Base-by-base conservation (phyloP, 2,329 filamentous ascomycete species). In the Pestalotiopsis sp. region DNA sequence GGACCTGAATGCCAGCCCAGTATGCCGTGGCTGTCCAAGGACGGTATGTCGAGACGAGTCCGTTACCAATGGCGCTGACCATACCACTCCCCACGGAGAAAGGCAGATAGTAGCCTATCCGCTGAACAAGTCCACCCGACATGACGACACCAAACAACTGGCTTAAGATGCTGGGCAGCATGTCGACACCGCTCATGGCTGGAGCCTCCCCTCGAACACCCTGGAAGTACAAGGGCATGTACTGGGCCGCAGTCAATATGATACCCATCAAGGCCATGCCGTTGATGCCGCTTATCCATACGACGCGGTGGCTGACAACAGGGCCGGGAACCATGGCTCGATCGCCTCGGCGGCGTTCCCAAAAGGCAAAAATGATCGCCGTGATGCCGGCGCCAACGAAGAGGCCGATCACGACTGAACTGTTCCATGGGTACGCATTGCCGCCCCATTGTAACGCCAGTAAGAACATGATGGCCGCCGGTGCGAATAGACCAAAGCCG, bases 111-210 rank as follows among this genome's bases (percentile, higher is more conserved):
- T 77, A 77, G 4, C 77, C 76, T 13, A 78, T 7, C 58, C 25
- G 67, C 65, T 66, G 49, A 77, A 77, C 67, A 45, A 77, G 52
- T 5, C 23, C 68, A 17, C 77, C 77, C 1, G 74, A 74, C 4
- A 89, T 81, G 59, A 92, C 88, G 0, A 89, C 84, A 58, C 91
- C 90, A 0, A 89, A 85, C n/a, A 92, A 41, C 13, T 76, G 72
- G 77, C 76, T 74, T 39, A 74, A 23, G 31, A 75, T 77, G 52
- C 74, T 74, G 1, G 78, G 77, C 61, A 80, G 69, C 72, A 79
- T 71, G 64, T 78, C 76, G 4, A 80, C 74, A 39, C 77, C 78
- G 45, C 78, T 80, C 68, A 79, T 64, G 1, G 76, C 72, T 3
- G 77, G 74, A 1, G 71, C 72, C 23, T 74, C 74, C 1, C 66